Percentiles rank a stretch among this genome's conserved stretches.
Evolutionary conservation across 805 yeast species (phyloP).

Genomic region (Priceomyces carsonii): DNA sequence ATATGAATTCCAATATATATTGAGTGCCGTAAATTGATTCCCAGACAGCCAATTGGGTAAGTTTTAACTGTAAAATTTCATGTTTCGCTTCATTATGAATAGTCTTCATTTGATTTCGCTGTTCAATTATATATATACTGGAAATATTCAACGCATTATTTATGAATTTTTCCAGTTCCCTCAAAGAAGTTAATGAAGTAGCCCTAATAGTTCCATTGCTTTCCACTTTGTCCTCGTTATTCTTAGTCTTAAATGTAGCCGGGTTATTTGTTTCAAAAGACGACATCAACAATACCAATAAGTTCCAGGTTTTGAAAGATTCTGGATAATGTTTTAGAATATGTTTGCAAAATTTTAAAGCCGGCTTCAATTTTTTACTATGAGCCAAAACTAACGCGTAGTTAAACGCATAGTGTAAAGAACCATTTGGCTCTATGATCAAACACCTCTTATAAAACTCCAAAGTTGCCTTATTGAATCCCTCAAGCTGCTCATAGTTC

Average conservation of each 20-base stretch:
- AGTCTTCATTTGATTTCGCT: constrained; percentile 23
- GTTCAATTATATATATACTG: constrained; percentile 29
- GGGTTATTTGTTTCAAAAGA: constrained; percentile 49
- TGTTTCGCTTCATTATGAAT: constrained; percentile 36
- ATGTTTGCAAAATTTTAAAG: constrained; percentile 48
- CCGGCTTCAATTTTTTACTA: constrained; percentile 39
- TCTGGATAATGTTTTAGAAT: constrained; percentile 54
- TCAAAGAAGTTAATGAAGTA: constrained; percentile 12
- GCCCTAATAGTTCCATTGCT: constrained; percentile 1
- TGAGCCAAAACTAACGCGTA: constrained; percentile 53
- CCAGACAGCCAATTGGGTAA: constrained; percentile 71
- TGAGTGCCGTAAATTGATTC: constrained; percentile 60
- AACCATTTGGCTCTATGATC: constrained; percentile 38
- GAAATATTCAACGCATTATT: constrained; percentile 51
- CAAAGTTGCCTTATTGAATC: constrained; percentile 17
- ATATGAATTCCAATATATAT: constrained; percentile 60
- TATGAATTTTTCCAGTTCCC: constrained; percentile 57
- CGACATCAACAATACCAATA: constrained; percentile 63
- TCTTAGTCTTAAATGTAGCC: constrained; percentile 10
- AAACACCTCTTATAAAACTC: constrained; percentile 35
- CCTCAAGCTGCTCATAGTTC: constrained; percentile 16
- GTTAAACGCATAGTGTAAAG: constrained; percentile 28
- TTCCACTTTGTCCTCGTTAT: constrained; percentile 4
- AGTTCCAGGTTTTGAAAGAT: constrained; percentile 64
- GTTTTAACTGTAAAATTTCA: constrained; percentile 65